Evolutionary conservation across 176 grass and related monocot species (phyloP).

Genomic region (Saccharum spontaneum): DNA sequence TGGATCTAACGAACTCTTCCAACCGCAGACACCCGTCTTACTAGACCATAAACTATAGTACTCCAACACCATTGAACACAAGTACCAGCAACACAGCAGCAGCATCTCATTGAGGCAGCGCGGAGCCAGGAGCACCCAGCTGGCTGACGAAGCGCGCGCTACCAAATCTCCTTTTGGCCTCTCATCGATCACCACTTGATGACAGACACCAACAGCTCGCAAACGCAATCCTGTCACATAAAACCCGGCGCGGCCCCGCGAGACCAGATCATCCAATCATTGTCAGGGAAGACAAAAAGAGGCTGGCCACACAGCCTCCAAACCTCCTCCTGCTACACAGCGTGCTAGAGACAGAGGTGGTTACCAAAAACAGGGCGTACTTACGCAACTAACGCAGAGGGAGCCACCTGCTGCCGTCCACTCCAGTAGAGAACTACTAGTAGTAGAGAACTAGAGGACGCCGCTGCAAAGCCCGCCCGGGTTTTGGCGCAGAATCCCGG

Average conservation of each 20-base stretch:
- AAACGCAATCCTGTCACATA: not conserved
- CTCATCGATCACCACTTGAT: not conserved
- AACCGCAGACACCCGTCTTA: conserved; percentile 34
- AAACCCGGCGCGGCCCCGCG: not conserved
- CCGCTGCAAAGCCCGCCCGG: not conserved
- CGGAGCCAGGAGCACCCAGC: conserved; percentile 22
- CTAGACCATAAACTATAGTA: too few species aligned
- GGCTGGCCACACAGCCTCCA: not conserved
- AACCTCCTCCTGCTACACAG: conserved; percentile 33
- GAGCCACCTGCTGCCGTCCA: not conserved
- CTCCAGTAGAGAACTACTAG: too few species aligned
- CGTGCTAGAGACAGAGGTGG: conserved; percentile 46
- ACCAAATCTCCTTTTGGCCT: conserved; percentile 35
- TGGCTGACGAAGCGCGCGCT: conserved; percentile 29
- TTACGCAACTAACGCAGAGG: not conserved
- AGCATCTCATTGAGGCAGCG: conserved; percentile 28
- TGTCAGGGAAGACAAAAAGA: conserved; percentile 52
- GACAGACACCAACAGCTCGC: not conserved
- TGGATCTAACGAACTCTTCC: conserved; percentile 46
- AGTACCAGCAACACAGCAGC: not conserved
- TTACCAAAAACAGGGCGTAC: not conserved
- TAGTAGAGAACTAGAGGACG: not conserved
- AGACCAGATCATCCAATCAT: conserved; percentile 19
- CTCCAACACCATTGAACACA: not conserved
- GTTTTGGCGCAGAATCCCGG: conserved; percentile 42